Conservation (phyloP, 2,329 filamentous ascomycete species). For the Ceratocystis eucalypticola region DNA sequence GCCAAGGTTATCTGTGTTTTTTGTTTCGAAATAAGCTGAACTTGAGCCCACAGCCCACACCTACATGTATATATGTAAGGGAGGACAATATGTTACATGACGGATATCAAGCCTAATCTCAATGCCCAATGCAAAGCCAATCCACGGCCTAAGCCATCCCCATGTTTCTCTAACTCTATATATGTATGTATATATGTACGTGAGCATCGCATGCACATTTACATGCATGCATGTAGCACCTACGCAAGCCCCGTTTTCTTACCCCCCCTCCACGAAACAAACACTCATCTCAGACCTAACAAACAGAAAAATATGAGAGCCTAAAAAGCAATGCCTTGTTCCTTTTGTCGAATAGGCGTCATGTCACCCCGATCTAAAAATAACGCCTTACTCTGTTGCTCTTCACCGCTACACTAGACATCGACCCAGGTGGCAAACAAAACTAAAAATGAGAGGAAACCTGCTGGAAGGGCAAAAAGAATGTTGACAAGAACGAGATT, state of each 20-base stretch:
- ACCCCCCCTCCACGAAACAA: not conserved
- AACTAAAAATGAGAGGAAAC: not conserved
- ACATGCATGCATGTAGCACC: not conserved
- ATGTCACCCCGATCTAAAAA: not conserved
- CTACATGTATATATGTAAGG: too few relatives aligned
- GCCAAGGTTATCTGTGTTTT: too few relatives aligned
- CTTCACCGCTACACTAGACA: not conserved
- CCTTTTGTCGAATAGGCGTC: too few relatives aligned
- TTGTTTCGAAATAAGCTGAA: too few relatives aligned
- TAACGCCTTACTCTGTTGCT: not conserved
- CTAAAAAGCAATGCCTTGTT: too few relatives aligned
- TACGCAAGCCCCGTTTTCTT: not conserved
- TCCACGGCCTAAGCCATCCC: not conserved
- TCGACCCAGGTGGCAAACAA: not conserved
- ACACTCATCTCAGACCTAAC: too few relatives aligned
- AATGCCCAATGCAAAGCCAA: not conserved
- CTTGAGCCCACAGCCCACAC: too few relatives aligned
- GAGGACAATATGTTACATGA: too few relatives aligned
- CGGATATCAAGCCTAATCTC: not conserved
- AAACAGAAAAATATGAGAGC: too few relatives aligned
- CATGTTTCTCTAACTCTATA: not conserved
- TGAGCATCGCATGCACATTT: not conserved
- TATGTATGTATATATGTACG: not conserved
- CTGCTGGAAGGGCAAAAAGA: not conserved
- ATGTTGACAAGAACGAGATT: slow-evolving; percentile 14